Evolutionary conservation across 768 basidiomycete genomes (phyloP), one percentile per base, ranked within the genome.

Genomic region (Trametes meyenii): DNA sequence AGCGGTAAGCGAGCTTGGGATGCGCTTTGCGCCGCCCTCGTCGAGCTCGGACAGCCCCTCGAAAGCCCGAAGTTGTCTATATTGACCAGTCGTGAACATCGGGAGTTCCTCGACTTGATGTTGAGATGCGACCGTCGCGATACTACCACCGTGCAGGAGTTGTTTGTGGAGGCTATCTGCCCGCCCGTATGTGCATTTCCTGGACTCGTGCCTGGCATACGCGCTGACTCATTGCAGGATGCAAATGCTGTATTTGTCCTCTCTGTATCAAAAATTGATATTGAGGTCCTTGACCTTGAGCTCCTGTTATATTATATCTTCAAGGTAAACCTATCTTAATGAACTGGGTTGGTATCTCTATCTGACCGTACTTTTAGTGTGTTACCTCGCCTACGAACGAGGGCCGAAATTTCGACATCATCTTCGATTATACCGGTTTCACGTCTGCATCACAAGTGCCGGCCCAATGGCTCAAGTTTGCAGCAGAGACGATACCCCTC

Each of bases 1-100:
- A 83, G 79, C 21, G 90, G 90, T 4, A 94, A 91, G 73, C 84
- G 83, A n/a, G 85, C 90, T 1, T 94, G 93, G 93, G 89, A 93
- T 67, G 81, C 81, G 16, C 78, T 94, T 29, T 94, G 92, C 67
- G 84, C 85, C 33, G 78, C 90, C 16, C 80, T 94, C 2, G 90
- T 94, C 14, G 92, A 94, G 64, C 82, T 92, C 33, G 88, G 88
- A 23, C 80, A 85, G 33, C 86, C 85, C 6, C 73, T 88, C 24
- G 87, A 89, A 61, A 81, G 85, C 7, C 90, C 92, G 1, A 79
- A 78, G 50, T 75, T 85, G n/a, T 85, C 90, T 0, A 67, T 68
- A 0, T 64, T 78, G 19, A 66, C 76, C 26, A 83, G 81, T 19
- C 63, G 70, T 0, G 78, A 85, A 11, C 90, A 92, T 71, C 76